phyloP scores from a whole-genome alignment of 371 early-diverging fungal genomes.

The Syncephalastrum monosporum region DNA sequence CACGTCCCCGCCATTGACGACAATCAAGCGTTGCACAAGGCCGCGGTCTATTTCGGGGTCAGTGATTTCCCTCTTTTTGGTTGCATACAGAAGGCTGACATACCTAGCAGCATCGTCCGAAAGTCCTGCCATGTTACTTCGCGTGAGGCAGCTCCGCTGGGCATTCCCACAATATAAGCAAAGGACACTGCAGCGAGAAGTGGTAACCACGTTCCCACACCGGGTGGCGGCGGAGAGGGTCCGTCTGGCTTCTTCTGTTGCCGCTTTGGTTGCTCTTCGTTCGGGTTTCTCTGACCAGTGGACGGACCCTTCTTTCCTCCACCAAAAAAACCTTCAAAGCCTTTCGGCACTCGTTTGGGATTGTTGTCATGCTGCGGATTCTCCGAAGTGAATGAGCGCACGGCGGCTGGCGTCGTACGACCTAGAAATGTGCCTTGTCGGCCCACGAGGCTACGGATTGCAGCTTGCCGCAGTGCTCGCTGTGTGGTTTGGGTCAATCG shows the following conservation, averaged over 20 bases:
- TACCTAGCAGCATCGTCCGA: conserved; percentile 70
- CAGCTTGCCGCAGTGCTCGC: too few species aligned
- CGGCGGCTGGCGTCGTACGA: too few species aligned
- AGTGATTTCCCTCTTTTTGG: not conserved
- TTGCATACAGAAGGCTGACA: not conserved
- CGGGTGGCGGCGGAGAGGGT: conserved; percentile 21
- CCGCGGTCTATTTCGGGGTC: conserved; percentile 68
- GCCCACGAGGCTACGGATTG: too few species aligned
- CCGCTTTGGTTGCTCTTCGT: conserved; percentile 11
- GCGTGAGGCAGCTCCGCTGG: conserved; percentile 40
- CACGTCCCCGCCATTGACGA: conserved; percentile 84
- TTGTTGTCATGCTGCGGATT: too few species aligned
- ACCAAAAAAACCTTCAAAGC: conserved; percentile 46
- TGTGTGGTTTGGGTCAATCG: too few species aligned
- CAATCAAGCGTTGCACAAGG: conserved; percentile 82
- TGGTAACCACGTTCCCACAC: conserved; percentile 50
- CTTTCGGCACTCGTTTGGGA: conserved; percentile 29
- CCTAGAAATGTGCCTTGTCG: too few species aligned
- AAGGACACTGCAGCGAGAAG: conserved; percentile 48
- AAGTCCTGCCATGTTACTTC: conserved; percentile 95
- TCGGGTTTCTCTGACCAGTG: conserved; percentile 21
- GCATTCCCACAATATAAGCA: conserved; percentile 47
- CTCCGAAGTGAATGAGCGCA: too few species aligned
- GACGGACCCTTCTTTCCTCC: too few species aligned
- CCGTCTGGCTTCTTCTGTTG: conserved; percentile 3